Base-by-base conservation (phyloP, 805 yeast species). In the Suhomyces canberraensis region DNA sequence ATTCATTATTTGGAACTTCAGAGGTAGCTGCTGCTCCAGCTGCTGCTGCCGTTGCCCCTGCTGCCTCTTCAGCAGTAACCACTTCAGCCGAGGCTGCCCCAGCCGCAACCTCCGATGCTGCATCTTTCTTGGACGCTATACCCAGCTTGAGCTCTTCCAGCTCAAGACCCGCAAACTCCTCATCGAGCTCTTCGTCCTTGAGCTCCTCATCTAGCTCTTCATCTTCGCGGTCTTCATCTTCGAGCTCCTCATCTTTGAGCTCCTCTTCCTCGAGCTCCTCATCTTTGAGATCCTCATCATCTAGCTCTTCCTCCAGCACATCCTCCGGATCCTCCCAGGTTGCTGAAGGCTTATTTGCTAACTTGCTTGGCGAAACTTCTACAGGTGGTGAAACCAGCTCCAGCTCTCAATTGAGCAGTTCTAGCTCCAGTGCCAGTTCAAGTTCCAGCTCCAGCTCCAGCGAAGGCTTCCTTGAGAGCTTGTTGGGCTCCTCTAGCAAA, bases 1-100 rank as follows among this genome's bases (percentile, higher is more conserved):
- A 40, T 21, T 34, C 40, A 4, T 36, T 43, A 24, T 26, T 36
- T 22, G 36, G 41, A 13, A 34, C 44, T 15, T 30, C 42, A 36
- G 42, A 36, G 19, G 42, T 39, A 13, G 35, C 35, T 14, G 41
- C 33, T 5, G 36, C 40, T 18, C 33, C 41, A 4, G 25, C 44
- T 25, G 28, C 44, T 14, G 28, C 41, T 11, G 38, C 41, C 8
- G 28, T 39, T 13, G 35, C 42, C 11, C 29, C 37, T 4, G 29
- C 39, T 16, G 41, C 42, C n/a, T 21, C 41, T 5, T 13, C 45
- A 13, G 24, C 36, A 16, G 26, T 34, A 11, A 37, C 25, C 21
- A 25, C 38, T 3, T 41, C 40, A n/a, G 24, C 42, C 14, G 20
- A 35, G 3, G 17, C 33, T 25, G 25, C 35, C n/a, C 25, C 43